These are phyloP conservation scores for Penicillium olsonii DNA, from an alignment of 2,329 filamentous ascomycete genomes.

Conservation along the genomic window DNA sequence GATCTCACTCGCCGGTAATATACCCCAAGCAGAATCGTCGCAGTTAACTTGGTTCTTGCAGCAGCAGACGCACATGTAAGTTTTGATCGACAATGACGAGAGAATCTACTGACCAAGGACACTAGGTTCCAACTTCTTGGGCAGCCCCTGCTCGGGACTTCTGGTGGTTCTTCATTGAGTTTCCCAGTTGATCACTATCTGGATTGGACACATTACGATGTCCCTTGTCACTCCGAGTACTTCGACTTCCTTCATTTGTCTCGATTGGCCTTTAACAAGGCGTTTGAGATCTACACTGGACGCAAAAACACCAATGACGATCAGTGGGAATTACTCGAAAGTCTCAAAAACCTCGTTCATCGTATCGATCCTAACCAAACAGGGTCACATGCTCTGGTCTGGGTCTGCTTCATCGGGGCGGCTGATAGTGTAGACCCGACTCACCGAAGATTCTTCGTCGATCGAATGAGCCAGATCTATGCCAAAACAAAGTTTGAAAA, in stretches of 20 bases:
- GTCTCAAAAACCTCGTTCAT: slow-evolving; percentile 32
- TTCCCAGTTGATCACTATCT: slow-evolving; percentile 11
- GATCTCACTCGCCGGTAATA: slow-evolving; percentile 14
- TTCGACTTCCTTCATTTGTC: slow-evolving; percentile 8
- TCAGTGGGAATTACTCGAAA: slow-evolving; percentile 28
- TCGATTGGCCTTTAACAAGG: slow-evolving; percentile 19
- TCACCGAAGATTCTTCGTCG: slow-evolving; percentile 40
- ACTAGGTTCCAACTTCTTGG: slow-evolving; percentile 20
- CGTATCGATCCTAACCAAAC: slow-evolving; percentile 29
- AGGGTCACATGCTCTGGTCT: slow-evolving; percentile 44
- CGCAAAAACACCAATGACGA: slow-evolving; percentile 16
- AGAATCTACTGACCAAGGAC: neutral
- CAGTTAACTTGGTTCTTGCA: slow-evolving; percentile 11
- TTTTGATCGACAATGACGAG: neutral
- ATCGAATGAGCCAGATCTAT: slow-evolving; percentile 32
- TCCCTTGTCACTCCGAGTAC: slow-evolving; percentile 14
- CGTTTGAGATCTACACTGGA: slow-evolving; percentile 26
- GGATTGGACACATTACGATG: slow-evolving; percentile 18
- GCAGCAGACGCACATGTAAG: slow-evolving; percentile 23
- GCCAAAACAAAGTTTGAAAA: slow-evolving; percentile 40
- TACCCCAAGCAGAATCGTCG: slow-evolving; percentile 1
- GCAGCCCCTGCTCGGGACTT: slow-evolving; percentile 20
- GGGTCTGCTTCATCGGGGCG: slow-evolving; percentile 45
- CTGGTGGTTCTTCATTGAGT: slow-evolving; percentile 11
- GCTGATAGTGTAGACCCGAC: slow-evolving; percentile 40